Evolutionary conservation across 1,139 yeast species (phyloP).

Genomic region (Candida tropicalis): DNA sequence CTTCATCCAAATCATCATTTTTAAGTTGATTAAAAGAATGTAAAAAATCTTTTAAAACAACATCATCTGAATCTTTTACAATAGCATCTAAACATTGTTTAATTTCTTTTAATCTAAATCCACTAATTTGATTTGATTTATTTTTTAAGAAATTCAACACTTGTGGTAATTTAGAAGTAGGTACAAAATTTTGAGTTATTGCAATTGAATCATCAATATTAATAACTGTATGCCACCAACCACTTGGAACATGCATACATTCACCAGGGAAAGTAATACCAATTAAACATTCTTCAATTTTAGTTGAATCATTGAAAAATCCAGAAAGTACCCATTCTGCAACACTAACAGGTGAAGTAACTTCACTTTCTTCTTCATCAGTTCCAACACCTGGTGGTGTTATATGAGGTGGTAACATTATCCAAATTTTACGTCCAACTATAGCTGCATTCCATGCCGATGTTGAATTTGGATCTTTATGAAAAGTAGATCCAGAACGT

Average conservation of each 20-base stretch:
- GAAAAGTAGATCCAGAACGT: slow-evolving; percentile 86
- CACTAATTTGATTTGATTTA: slow-evolving; percentile 73
- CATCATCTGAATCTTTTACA: slow-evolving; percentile 11
- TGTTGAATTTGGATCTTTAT: slow-evolving; percentile 89
- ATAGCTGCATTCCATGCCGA: slow-evolving; percentile 88
- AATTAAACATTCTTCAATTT: slow-evolving; percentile 55
- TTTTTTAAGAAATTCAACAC: slow-evolving; percentile 70
- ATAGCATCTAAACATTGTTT: slow-evolving; percentile 33
- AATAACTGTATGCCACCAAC: slow-evolving; percentile 96
- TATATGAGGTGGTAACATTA: slow-evolving; percentile 77
- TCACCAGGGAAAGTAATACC: slow-evolving; percentile 84
- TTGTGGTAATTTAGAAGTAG: slow-evolving; percentile 55
- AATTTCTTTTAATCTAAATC: slow-evolving; percentile 65
- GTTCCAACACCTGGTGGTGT: slow-evolving; percentile 88
- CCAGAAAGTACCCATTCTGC: slow-evolving; percentile 91
- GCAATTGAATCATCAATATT: slow-evolving; percentile 81
- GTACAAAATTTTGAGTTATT: slow-evolving; percentile 86
- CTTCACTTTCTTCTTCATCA: slow-evolving; percentile 78
- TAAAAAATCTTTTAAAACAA: slow-evolving; percentile 21
- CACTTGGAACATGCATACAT: slow-evolving; percentile 85
- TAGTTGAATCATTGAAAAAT: slow-evolving; percentile 63
- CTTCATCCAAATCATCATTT: slow-evolving; percentile 36
- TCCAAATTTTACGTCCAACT: slow-evolving; percentile 80
- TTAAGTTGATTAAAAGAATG: slow-evolving; percentile 18
- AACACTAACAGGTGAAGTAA: slow-evolving; percentile 86